Conservation (phyloP, 2,329 filamentous ascomycete genomes). For the Madurella fahalii region DNA sequence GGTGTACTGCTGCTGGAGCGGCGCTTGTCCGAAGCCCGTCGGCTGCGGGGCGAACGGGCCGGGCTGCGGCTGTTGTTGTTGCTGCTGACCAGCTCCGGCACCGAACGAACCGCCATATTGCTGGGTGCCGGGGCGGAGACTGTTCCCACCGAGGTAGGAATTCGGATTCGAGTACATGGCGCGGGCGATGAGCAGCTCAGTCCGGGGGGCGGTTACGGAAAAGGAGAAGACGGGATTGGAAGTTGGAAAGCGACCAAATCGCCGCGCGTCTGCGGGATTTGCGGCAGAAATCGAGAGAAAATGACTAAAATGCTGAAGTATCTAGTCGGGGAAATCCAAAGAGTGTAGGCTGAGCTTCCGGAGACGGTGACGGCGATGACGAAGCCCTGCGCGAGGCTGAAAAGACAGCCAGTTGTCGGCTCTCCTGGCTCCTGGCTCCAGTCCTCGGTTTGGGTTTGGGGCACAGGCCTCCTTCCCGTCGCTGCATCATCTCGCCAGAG, state of each 20-base stretch:
- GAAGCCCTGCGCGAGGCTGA: constrained; percentile 16
- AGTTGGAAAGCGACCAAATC: not conserved
- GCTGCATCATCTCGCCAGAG: not conserved
- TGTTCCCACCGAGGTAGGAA: constrained; percentile 78
- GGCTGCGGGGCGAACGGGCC: constrained; percentile 56
- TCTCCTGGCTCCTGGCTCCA: not conserved
- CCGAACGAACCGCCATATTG: constrained; percentile 53
- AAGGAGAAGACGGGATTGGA: constrained; percentile 2
- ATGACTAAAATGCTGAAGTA: not conserved
- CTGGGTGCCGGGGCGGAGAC: constrained; percentile 64
- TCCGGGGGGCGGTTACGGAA: not conserved
- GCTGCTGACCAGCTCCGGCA: constrained; percentile 43
- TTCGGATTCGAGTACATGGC: constrained; percentile 88
- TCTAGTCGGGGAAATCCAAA: not conserved
- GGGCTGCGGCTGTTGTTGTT: constrained; percentile 49
- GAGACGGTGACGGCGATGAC: constrained; percentile 11
- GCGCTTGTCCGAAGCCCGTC: constrained; percentile 56
- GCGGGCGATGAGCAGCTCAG: constrained; percentile 4
- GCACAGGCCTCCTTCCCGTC: not conserved
- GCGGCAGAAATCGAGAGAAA: not conserved
- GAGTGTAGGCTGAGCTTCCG: not conserved
- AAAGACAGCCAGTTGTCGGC: constrained; percentile 1
- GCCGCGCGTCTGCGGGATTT: not conserved
- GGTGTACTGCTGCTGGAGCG: constrained; percentile 56
- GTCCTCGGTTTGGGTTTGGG: not conserved